phyloP scores from a whole-genome alignment of 2,329 filamentous ascomycete genomes.

The Trichoderma koningiopsis region DNA sequence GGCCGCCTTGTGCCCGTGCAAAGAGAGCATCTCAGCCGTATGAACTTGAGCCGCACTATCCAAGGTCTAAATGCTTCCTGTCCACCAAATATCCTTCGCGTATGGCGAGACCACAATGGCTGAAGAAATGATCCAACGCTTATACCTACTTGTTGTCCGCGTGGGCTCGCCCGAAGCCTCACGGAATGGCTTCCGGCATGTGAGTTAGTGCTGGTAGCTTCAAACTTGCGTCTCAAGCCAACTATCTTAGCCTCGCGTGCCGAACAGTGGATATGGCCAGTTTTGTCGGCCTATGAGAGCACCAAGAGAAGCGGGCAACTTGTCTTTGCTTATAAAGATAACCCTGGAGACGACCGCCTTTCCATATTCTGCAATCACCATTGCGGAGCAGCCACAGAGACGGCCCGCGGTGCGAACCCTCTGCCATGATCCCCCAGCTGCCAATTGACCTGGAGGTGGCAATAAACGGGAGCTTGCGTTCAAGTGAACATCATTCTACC shows the following conservation, averaged over 20 bases:
- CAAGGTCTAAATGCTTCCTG: background rate
- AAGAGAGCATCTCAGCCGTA: background rate
- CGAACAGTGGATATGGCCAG: constrained; percentile 5
- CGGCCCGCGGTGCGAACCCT: constrained; percentile 11
- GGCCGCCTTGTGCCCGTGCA: background rate
- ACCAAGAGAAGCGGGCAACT: background rate
- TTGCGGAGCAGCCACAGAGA: constrained; percentile 12
- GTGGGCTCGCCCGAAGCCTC: constrained; percentile 15
- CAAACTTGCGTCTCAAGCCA: constrained; percentile 21
- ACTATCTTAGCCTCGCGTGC: constrained; percentile 16
- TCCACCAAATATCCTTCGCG: background rate
- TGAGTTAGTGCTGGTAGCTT: constrained; percentile 4
- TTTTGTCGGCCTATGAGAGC: background rate
- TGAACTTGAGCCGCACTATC: background rate
- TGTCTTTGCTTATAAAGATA: background rate
- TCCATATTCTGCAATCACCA: background rate
- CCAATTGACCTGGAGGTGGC: background rate
- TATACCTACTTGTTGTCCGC: background rate
- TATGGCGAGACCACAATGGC: background rate
- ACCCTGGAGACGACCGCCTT: background rate
- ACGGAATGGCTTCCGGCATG: constrained; percentile 18
- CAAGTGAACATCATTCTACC: background rate
- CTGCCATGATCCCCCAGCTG: background rate
- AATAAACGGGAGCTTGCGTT: background rate
- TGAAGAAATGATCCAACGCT: constrained; percentile 12